Evolutionary conservation across 192 early-diverging fungal species (phyloP), one percentile per base, ranked within the genome.

Genomic region (Mycoemilia scoparia): DNA sequence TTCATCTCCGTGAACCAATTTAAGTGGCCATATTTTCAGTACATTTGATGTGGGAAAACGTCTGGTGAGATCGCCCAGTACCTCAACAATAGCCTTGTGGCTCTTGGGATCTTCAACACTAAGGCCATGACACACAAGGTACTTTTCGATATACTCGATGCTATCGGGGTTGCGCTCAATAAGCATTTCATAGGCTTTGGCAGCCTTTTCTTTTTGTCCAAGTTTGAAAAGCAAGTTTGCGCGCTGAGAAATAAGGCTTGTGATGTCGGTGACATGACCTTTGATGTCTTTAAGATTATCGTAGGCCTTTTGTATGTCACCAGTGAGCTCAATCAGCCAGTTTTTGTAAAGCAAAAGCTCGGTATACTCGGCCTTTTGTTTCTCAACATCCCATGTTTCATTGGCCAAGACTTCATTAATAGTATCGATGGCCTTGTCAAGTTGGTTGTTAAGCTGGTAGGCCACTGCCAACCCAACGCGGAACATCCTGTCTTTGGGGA

Each of bases 321-420:
- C 87, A 5, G 44, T 66, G 43, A 87, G 83, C 56, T 95, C 84
- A 21, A 88, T 50, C 13, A 97, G 39, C 50, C 61, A 64, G 63
- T 82, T 86, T 49, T 82, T 74, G 64, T 87, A 97, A 61, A 97
- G 45, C 14, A 76, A 34, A 37, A 91, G 48, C 54, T 97, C 89
- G 32, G 76, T 79, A 42, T 72, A 64, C 51, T 92, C 85, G 49
- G 73, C 74, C 66, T 75, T 74, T 32, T 81, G 40, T 17, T 67
- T 67, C 6, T 73, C 73, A 46, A 83, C 76, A 44, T 76, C 77
- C 3, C 67, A 43, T 9, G 54, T 35, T n/a, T n/a, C n/a, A n/a
- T n/a, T n/a, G n/a, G n/a, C n/a, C n/a, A n/a, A n/a, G n/a, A n/a
- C n/a, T n/a, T n/a, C n/a, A n/a, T n/a, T 49, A 36, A 95, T 61